Percentiles rank a stretch among this genome's conserved stretches.
phyloP scores from a whole-genome alignment of 306 rosid species.

The Ammopiptanthus mongolicus region DNA sequence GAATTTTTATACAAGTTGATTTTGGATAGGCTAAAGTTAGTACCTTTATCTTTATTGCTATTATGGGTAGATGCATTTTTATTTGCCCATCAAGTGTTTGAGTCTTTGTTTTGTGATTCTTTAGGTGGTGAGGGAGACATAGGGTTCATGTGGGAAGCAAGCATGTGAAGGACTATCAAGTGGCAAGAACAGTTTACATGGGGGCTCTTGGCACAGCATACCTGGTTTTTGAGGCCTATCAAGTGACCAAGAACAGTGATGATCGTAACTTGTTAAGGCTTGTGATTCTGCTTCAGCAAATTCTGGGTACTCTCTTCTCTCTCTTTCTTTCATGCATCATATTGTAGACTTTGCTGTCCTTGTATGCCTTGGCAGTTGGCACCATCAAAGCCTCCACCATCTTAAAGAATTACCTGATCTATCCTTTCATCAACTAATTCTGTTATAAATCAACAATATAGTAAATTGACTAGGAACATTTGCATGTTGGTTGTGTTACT shows the following conservation, averaged over 20 bases:
- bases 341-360: too few species aligned
- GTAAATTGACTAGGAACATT: neutral
- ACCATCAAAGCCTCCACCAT: too few species aligned
- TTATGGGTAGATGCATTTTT: conserved; percentile 3
- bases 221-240: conserved; percentile 58
- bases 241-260: conserved; percentile 44
- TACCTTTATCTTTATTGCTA: neutral
- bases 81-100: conserved; percentile 1
- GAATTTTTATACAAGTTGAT: too few species aligned
- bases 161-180: conserved; percentile 55
- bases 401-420: too few species aligned
- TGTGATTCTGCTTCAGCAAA: conserved; percentile 63
- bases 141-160: conserved; percentile 54
- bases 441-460: too few species aligned
- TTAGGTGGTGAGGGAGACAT: conserved; percentile 78
- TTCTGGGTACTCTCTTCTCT: conserved; percentile 55
- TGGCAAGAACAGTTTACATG: conserved; percentile 61
- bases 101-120: neutral
- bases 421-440: neutral
- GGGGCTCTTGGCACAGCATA: conserved; percentile 79
- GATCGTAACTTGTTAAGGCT: conserved; percentile 64
- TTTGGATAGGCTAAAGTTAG: conserved; percentile 17
- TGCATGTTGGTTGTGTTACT: neutral
- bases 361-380: too few species aligned
- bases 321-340: neutral